Evolutionary conservation across 148 eudicot genomes (phyloP).

Genomic region (Amaranthus cruentus): DNA sequence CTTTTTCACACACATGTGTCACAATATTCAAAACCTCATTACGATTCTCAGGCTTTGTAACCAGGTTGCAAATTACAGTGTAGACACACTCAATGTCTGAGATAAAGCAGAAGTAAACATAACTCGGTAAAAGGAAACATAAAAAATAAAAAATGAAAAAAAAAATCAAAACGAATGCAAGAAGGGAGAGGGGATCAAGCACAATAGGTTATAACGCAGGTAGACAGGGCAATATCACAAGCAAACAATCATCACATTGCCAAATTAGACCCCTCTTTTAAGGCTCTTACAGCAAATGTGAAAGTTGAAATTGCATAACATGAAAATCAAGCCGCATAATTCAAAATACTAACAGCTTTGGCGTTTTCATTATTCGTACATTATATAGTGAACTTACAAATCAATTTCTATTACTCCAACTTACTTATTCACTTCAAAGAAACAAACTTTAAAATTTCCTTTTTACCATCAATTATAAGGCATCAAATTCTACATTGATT

Average conservation of each 20-base stretch:
- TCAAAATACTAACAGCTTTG: too few species aligned
- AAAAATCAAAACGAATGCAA: neutral
- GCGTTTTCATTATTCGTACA: too few species aligned
- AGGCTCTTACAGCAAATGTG: neutral
- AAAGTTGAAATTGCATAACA: too few species aligned
- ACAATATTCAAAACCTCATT: conserved; percentile 80
- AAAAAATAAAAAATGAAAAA: neutral
- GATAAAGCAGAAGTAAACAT: neutral
- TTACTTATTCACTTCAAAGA: too few species aligned
- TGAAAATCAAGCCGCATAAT: too few species aligned
- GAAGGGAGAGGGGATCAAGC: neutral
- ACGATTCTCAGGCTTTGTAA: conserved; percentile 56
- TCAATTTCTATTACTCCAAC: too few species aligned
- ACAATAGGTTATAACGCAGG: too few species aligned
- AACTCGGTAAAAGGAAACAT: neutral
- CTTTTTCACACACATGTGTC: conserved; percentile 63
- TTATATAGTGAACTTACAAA: too few species aligned
- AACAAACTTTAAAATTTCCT: too few species aligned
- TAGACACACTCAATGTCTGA: conserved; percentile 83
- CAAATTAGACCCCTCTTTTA: neutral
- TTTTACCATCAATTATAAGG: neutral
- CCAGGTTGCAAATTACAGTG: conserved; percentile 78
- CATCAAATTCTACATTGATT: neutral
- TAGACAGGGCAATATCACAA: too few species aligned
- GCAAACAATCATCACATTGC: too few species aligned